Evolutionary conservation across 164 flowering plant species (phyloP), one percentile per base, ranked within the genome.

Genomic region (Tetrastigma voinierianum): DNA sequence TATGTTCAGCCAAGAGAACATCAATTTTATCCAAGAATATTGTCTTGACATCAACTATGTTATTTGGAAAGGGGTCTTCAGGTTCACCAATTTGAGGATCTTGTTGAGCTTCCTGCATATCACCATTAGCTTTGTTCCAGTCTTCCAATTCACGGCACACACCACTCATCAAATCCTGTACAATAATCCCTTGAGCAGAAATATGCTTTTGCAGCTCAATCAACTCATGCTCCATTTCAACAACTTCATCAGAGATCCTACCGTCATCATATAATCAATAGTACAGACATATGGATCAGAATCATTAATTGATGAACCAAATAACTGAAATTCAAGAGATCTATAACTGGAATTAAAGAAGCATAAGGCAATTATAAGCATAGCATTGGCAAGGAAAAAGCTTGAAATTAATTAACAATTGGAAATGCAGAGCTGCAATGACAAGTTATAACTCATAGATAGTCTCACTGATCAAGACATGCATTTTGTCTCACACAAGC

Each of bases 231-330:
- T 92, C 83, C 87, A 84, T 82, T 75, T 95, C 98, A 46, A 81
- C 82, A n/a, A 86, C 96, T 82, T 95, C 98, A 78, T 95, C 98
- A 49, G 96, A 82, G 72, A 95, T 80, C 76, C 98, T 95, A 75
- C 74, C 74, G 51, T 67, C 3, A 78, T 18, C 14, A n/a, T 43
- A 20, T 13, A 21, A 52, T 46, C 62, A 67, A 32, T 47, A 59
- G 18, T 25, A 57, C n/a, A 12, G 16, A 43, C 5, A 64, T 3
- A 54, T 55, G 19, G 51, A 62, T 61, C 19, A 43, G 18, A 21
- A 49, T 24, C 12, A 45, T 23, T 62, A 13, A 64, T 8, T 20
- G 16, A 15, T 25, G 55, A 21, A 14, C 23, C n/a, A 24, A 17
- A 58, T 21, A 54, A 20, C 24, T 55, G 47, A 17, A 23, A 40